Evolutionary conservation across 1,284 basidiomycete genomes (phyloP), one percentile per base, ranked within the genome.

Genomic region (Pyrrhoderma lamaoense): DNA sequence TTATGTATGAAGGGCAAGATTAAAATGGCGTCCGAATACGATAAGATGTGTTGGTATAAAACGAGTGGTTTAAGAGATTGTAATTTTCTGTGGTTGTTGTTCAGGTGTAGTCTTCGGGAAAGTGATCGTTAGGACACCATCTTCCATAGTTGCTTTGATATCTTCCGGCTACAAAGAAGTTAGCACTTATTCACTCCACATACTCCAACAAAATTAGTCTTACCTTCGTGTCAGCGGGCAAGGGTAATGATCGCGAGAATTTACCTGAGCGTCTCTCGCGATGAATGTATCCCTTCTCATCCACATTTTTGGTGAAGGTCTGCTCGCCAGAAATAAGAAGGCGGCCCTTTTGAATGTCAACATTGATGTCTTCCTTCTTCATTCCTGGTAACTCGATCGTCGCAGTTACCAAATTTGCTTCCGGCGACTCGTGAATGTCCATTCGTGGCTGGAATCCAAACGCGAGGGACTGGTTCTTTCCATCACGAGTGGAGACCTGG

Each of bases 381-480:
- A 77, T 16, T 3, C 75, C 74, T 2, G 76, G 74, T 18, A 79
- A 60, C 47, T 79, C 75, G 48, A 79, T 75, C 2, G 66, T 64
- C 14, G 75, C 76, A 0, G 69, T 72, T 34, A 77, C 67, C 0
- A 59, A 52, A 54, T 76, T 75, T 71, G 62, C 27, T 18, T 52
- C 51, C 5, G 51, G 38, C 23, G 51, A 47, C 55, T 77, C 73
- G 53, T 74, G 70, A 1, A 76, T 56, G 55, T 78, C 74, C 67
- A 76, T 70, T 47, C 75, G 76, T 51, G 3, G 21, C 2, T 23
- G 37, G 18, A 37, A n/a, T 22, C 22, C 8, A n/a, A 49, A 43
- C 9, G 40, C 5, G 9, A 8, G 18, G 42, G n/a, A 44, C n/a
- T 55, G 22, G 34, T 37, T 19, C 13, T 43, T 35, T 23, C 34